Conservation (phyloP, 2,329 filamentous ascomycete genomes). For the Paecilomyces variotii region DNA sequence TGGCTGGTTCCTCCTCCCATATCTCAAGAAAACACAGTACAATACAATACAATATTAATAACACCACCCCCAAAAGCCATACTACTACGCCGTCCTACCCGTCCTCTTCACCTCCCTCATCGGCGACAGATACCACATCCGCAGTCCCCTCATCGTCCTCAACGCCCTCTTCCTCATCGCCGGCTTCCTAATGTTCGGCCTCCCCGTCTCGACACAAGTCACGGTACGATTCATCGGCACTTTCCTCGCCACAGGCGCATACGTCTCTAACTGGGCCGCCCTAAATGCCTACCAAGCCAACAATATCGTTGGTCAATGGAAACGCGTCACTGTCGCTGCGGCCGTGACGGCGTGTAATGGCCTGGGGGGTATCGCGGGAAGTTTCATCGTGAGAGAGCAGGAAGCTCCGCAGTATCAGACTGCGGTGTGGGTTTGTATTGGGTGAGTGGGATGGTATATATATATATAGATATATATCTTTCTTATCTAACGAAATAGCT, state of each 20-base stretch:
- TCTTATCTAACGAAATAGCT: background rate
- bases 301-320: slow-evolving; percentile 58
- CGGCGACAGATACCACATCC: slow-evolving; percentile 53
- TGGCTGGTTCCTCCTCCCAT: background rate
- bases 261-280: slow-evolving; percentile 62
- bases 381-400: slow-evolving; percentile 54
- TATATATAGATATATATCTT: background rate
- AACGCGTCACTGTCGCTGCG: slow-evolving; percentile 54
- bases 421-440: slow-evolving; percentile 60
- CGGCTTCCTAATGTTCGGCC: slow-evolving; percentile 60
- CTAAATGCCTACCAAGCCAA: slow-evolving; percentile 56
- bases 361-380: slow-evolving; percentile 56
- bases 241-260: slow-evolving; percentile 59
- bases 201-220: slow-evolving; percentile 45
- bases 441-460: slow-evolving; percentile 18
- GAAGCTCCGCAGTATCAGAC: slow-evolving; percentile 58
- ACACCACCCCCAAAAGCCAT: slow-evolving; percentile 35
- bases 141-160: slow-evolving; percentile 57
- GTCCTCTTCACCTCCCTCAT: slow-evolving; percentile 55
- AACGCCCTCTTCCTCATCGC: slow-evolving; percentile 55
- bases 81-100: slow-evolving; percentile 59
- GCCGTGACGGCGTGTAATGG: slow-evolving; percentile 55
- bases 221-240: slow-evolving; percentile 57
- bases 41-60: background rate
- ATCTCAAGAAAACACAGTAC: too few species aligned